phyloP scores from a whole-genome alignment of 2,329 filamentous ascomycete genomes.

The Sclerotinia glacialis region DNA sequence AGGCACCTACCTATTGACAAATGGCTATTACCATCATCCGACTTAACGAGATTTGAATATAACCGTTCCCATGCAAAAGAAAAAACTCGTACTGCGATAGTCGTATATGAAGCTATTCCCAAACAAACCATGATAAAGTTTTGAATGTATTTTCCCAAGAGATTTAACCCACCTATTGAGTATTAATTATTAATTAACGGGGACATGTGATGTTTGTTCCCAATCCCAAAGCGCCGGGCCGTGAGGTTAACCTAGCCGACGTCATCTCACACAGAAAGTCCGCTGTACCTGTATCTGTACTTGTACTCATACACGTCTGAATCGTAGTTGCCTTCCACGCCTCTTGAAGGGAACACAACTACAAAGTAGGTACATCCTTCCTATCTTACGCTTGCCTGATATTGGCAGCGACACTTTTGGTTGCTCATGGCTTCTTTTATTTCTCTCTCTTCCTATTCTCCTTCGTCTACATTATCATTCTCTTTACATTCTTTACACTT shows the following conservation, averaged over 20 bases:
- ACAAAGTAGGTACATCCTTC: constrained; percentile 21
- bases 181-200: not conserved
- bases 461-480: constrained; percentile 8
- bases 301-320: not conserved
- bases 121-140: not conserved
- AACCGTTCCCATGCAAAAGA: not conserved
- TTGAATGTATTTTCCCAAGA: not conserved
- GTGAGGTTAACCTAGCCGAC: constrained; percentile 15
- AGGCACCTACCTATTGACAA: not conserved
- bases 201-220: constrained; percentile 12
- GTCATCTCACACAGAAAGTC: constrained; percentile 20
- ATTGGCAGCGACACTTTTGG: constrained; percentile 19
- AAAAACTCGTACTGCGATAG: no score
- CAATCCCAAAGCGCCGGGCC: constrained; percentile 14
- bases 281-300: not conserved
- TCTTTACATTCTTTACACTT: constrained; percentile 18
- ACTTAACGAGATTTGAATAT: not conserved
- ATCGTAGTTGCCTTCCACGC: constrained; percentile 26
- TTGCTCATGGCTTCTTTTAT: constrained; percentile 20
- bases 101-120: constrained; percentile 10
- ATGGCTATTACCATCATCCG: not conserved
- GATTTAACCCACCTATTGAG: not conserved
- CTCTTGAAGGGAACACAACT: constrained; percentile 7
- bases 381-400: constrained; percentile 8
- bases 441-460: not conserved